phyloP scores from a whole-genome alignment of 2,329 filamentous ascomycete species.

The Paraconiothyrium sp. region DNA sequence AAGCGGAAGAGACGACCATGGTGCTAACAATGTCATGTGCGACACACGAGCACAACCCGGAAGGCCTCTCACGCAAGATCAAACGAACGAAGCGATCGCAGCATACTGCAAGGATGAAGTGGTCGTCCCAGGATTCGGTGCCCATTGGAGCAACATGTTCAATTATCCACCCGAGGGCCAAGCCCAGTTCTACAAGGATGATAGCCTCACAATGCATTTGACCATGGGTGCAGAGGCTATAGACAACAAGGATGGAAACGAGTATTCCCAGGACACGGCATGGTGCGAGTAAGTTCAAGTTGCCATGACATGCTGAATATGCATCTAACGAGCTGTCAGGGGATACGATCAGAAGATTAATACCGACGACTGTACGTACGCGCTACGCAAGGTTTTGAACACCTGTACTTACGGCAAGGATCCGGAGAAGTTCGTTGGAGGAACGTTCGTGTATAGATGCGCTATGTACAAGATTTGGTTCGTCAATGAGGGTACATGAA shows the following conservation, averaged over 20 bases:
- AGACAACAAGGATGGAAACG: not conserved
- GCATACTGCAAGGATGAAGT: constrained; percentile 13
- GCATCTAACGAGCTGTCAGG: not conserved
- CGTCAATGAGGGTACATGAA: not conserved
- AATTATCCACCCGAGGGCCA: constrained; percentile 16
- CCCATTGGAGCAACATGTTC: constrained; percentile 1
- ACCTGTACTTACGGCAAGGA: not conserved
- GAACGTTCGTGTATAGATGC: not conserved
- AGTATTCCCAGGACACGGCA: not conserved
- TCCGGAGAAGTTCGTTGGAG: not conserved
- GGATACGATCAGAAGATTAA: not conserved
- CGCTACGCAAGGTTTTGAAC: not conserved
- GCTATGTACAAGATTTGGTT: not conserved
- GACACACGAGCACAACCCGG: not conserved
- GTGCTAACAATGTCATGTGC: not conserved
- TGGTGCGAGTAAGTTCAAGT: not conserved
- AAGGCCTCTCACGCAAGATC: not conserved
- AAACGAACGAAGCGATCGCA: constrained; percentile 11
- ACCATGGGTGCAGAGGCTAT: constrained; percentile 8
- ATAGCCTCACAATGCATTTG: constrained; percentile 3
- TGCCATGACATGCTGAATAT: not conserved
- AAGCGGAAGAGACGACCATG: not conserved
- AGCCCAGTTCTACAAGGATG: constrained; percentile 11
- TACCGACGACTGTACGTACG: not conserved
- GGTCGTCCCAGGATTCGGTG: constrained; percentile 1